These are phyloP conservation scores for Tylopilus orsonianus DNA, from an alignment of 1,284 basidiomycete species.

Conservation along the genomic window DNA sequence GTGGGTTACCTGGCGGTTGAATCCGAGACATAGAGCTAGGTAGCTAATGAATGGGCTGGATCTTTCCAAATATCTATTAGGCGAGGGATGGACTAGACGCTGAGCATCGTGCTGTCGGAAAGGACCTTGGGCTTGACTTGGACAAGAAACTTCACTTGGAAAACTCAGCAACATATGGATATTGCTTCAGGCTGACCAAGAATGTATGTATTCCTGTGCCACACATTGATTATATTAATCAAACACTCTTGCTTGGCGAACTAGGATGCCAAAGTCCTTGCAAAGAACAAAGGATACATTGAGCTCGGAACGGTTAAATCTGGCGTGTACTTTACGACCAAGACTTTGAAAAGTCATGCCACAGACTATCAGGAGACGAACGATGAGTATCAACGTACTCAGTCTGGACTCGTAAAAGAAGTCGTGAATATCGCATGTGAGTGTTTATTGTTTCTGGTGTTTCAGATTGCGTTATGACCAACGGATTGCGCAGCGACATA, in stretches of 20 bases:
- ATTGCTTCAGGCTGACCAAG: constrained; percentile 93
- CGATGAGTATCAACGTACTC: constrained; percentile 72
- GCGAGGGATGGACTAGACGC: constrained; percentile 81
- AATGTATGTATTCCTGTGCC: constrained; percentile 54
- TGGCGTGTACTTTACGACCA: constrained; percentile 92
- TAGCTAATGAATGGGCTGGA: background rate
- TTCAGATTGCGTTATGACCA: no score
- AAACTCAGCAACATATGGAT: constrained; percentile 88
- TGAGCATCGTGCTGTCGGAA: constrained; percentile 76
- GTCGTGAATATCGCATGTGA: constrained; percentile 90
- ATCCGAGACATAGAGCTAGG: no score
- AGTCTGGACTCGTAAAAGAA: constrained; percentile 87
- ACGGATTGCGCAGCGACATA: constrained; percentile 71
- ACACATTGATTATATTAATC: background rate
- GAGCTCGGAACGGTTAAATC: constrained; percentile 88
- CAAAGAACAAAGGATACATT: constrained; percentile 71
- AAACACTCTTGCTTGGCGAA: background rate
- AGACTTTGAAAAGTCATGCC: constrained; percentile 68
- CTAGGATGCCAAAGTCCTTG: constrained; percentile 81
- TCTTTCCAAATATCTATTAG: constrained; percentile 26
- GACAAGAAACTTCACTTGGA: constrained; percentile 98
- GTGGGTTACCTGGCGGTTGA: constrained; percentile 37
- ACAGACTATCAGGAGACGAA: constrained; percentile 75
- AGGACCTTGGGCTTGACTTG: constrained; percentile 80
- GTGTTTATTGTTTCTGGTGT: constrained; percentile 28